These are phyloP conservation scores for Metarhizium album DNA, from an alignment of 2,329 filamentous ascomycete genomes.

Conservation along the genomic window DNA sequence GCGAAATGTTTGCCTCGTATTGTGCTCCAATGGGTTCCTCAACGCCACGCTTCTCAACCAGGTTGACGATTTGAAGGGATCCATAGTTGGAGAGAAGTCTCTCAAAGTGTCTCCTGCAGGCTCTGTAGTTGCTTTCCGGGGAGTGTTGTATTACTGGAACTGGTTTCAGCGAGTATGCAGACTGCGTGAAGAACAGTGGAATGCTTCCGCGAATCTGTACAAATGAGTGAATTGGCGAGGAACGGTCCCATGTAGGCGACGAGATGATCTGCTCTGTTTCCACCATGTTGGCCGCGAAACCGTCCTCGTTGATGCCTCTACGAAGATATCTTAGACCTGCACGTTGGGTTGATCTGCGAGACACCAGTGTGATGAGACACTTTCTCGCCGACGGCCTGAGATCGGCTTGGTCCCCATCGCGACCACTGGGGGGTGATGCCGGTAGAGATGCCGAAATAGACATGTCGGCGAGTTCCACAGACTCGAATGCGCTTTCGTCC, in stretches of 20 bases:
- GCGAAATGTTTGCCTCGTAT: slow-evolving; percentile 58
- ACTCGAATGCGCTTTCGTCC: slow-evolving; percentile 34
- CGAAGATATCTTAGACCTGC: slow-evolving; percentile 85
- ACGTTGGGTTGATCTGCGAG: slow-evolving; percentile 75
- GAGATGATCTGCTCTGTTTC: slow-evolving; percentile 94
- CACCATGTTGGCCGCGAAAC: slow-evolving; percentile 78
- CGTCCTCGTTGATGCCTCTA: slow-evolving; percentile 81
- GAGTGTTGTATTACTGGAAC: slow-evolving; percentile 75
- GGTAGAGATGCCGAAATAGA: slow-evolving; percentile 18
- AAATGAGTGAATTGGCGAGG: slow-evolving; percentile 64
- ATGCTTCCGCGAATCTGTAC: slow-evolving; percentile 85
- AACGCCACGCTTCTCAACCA: slow-evolving; percentile 80
- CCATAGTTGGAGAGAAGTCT: slow-evolving; percentile 62
- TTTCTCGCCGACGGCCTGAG: slow-evolving; percentile 38
- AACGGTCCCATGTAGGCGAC: slow-evolving; percentile 50
- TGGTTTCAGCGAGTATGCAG: slow-evolving; percentile 86
- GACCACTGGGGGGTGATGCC: slow-evolving; percentile 15
- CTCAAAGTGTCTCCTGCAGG: slow-evolving; percentile 71
- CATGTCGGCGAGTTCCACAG: slow-evolving; percentile 34
- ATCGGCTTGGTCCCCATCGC: slow-evolving; percentile 24
- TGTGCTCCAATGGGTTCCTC: slow-evolving; percentile 70
- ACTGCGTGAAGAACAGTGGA: slow-evolving; percentile 90
- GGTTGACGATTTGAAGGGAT: slow-evolving; percentile 63
- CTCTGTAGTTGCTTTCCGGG: slow-evolving; percentile 62
- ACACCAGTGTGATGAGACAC: slow-evolving; percentile 81